phyloP scores from a whole-genome alignment of 768 basidiomycete genomes.

The Rhodotorula babjevae region DNA sequence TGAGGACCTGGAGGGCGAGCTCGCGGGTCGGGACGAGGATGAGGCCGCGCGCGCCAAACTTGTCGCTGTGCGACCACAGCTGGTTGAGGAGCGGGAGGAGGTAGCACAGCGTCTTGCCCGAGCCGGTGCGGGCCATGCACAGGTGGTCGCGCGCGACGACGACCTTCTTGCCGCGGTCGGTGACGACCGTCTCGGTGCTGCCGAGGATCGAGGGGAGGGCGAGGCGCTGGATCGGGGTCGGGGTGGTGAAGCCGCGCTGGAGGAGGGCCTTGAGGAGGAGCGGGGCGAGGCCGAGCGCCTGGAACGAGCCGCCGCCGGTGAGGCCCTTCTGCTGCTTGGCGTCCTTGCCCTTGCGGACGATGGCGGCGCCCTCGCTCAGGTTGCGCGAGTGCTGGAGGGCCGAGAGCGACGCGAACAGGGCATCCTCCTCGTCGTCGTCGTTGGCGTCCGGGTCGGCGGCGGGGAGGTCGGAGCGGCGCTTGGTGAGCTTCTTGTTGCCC shows the following conservation, averaged over 20 bases:
- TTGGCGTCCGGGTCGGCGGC: not conserved
- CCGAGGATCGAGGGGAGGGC: slow-evolving; percentile 78
- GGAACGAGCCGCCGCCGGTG: slow-evolving; percentile 88
- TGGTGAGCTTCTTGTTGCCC: not conserved
- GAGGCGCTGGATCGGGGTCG: slow-evolving; percentile 91
- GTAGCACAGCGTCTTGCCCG: slow-evolving; percentile 94
- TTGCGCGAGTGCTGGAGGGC: slow-evolving; percentile 50
- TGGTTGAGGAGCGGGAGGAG: slow-evolving; percentile 85
- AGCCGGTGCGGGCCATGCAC: slow-evolving; percentile 91
- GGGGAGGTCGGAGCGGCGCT: not conserved
- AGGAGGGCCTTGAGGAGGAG: slow-evolving; percentile 76
- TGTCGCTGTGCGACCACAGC: slow-evolving; percentile 68
- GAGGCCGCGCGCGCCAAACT: slow-evolving; percentile 78
- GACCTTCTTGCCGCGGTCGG: slow-evolving; percentile 45
- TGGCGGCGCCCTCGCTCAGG: slow-evolving; percentile 66
- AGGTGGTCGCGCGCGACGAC: slow-evolving; percentile 37
- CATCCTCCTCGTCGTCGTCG: slow-evolving; percentile 29
- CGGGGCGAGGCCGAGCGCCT: slow-evolving; percentile 88
- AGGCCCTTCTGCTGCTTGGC: slow-evolving; percentile 66
- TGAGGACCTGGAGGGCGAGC: slow-evolving; percentile 85
- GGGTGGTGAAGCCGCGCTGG: slow-evolving; percentile 86
- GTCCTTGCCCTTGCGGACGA: slow-evolving; percentile 62
- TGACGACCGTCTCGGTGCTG: slow-evolving; percentile 87
- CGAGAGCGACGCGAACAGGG: slow-evolving; percentile 25
- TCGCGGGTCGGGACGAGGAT: slow-evolving; percentile 90